Evolutionary conservation across 2,329 filamentous ascomycete genomes (phyloP).

Genomic region (Neophaeococcomyces mojaviensis): DNA sequence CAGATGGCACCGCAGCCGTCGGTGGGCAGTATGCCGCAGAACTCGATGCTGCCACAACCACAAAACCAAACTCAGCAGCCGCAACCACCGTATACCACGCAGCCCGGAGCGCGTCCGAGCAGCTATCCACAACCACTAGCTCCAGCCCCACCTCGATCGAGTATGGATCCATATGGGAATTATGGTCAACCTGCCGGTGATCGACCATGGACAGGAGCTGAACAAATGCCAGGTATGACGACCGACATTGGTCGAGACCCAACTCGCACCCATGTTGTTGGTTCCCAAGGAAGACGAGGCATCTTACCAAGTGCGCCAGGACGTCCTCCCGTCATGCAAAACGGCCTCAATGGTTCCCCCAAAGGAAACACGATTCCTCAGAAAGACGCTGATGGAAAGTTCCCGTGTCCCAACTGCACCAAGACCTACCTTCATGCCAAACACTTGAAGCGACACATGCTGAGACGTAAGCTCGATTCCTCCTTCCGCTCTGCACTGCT

Average conservation of each 20-base stretch:
- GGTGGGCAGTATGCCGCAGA: constrained; percentile 36
- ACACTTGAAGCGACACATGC: constrained; percentile 90
- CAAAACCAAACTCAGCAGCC: constrained; percentile 34
- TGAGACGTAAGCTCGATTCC: constrained; percentile 69
- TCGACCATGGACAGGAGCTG: constrained; percentile 39
- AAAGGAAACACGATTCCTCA: constrained; percentile 81
- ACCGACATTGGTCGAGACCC: constrained; percentile 36
- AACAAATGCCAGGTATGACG: constrained; percentile 33
- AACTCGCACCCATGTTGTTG: constrained; percentile 73
- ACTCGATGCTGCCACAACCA: constrained; percentile 36
- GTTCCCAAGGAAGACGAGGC: constrained; percentile 84
- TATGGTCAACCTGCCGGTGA: constrained; percentile 48
- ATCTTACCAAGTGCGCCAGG: constrained; percentile 88
- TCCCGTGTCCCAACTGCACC: constrained; percentile 93
- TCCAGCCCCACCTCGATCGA: constrained; percentile 54
- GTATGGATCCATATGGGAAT: constrained; percentile 59
- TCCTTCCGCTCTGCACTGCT: constrained; percentile 23
- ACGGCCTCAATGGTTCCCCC: constrained; percentile 52
- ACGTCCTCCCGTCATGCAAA: constrained; percentile 65
- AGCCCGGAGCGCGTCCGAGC: constrained; percentile 57
- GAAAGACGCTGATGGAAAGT: constrained; percentile 96
- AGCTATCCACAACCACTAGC: constrained; percentile 66
- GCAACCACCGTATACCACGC: constrained; percentile 33
- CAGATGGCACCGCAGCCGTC: constrained; percentile 35
- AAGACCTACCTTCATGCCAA: constrained; percentile 98